Conservation (phyloP, 1,139 yeast genomes). For the Scheffersomyces parashehatae region DNA sequence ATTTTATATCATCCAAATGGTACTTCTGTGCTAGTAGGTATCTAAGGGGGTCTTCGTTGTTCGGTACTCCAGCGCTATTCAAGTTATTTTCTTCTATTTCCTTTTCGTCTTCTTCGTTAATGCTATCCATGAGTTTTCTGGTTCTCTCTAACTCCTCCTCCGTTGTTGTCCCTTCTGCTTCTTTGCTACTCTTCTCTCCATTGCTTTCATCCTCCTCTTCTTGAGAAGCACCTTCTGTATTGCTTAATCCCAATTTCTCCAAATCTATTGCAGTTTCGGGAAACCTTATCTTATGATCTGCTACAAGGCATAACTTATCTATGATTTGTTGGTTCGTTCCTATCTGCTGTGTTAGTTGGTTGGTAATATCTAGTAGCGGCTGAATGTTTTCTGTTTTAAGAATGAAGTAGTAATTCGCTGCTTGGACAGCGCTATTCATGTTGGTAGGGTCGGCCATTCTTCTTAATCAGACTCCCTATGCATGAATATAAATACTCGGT, state of each 20-base stretch:
- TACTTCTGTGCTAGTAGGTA: slow-evolving; percentile 17
- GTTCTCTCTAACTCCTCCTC: neutral
- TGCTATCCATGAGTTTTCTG: neutral
- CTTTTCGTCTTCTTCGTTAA: slow-evolving; percentile 3
- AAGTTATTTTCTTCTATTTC: slow-evolving; percentile 1
- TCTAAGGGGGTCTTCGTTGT: slow-evolving; percentile 12
- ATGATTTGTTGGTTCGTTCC: slow-evolving; percentile 26
- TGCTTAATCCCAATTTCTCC: neutral
- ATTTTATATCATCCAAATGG: slow-evolving; percentile 10
- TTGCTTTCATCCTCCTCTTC: neutral
- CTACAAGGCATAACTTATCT: slow-evolving; percentile 19
- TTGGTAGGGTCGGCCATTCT: neutral
- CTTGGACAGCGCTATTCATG: neutral
- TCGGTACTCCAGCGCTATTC: neutral
- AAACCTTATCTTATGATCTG: slow-evolving; percentile 24
- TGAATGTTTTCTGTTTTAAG: slow-evolving; percentile 41
- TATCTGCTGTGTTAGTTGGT: slow-evolving; percentile 23
- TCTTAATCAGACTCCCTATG: neutral
- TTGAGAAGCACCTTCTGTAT: neutral
- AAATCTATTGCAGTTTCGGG: slow-evolving; percentile 15
- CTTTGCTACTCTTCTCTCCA: neutral
- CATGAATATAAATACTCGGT: too few species aligned
- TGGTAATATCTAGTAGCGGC: slow-evolving; percentile 28
- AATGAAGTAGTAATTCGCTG: slow-evolving; percentile 17
- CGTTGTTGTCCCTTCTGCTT: neutral